Conservation (phyloP, 2,329 filamentous ascomycete genomes). For the Coniochaeta prunicola region DNA sequence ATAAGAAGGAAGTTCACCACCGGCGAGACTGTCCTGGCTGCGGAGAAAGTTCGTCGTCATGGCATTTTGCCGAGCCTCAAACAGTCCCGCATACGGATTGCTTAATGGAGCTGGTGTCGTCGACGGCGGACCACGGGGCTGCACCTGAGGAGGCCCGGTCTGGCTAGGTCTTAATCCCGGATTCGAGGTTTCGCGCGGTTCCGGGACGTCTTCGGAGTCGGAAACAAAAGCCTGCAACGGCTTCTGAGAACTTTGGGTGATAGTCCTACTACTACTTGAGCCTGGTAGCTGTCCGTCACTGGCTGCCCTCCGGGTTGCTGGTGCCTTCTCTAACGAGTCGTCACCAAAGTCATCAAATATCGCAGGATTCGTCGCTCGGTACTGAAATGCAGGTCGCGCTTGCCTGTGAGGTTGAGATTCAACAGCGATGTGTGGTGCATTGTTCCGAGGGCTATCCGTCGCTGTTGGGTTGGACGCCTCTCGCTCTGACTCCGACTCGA, state of each 20-base stretch:
- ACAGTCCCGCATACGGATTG: slow-evolving; percentile 21
- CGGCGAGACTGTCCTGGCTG: slow-evolving; percentile 12
- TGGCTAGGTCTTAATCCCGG: background rate
- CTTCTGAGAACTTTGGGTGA: background rate
- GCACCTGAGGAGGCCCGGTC: background rate
- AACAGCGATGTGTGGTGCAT: background rate
- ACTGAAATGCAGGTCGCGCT: slow-evolving; percentile 3
- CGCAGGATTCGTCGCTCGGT: slow-evolving; percentile 7
- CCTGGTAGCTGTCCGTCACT: background rate
- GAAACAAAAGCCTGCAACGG: background rate
- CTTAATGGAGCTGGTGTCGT: slow-evolving; percentile 3
- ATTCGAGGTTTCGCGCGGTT: background rate
- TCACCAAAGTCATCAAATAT: slow-evolving; percentile 9
- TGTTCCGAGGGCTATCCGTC: background rate
- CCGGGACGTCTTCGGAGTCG: background rate
- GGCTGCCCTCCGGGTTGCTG: background rate
- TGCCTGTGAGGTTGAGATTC: background rate
- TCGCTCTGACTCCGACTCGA: slow-evolving; percentile 20
- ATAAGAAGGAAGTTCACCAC: slow-evolving; percentile 1
- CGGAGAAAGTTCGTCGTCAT: slow-evolving; percentile 22
- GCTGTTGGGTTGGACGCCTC: background rate
- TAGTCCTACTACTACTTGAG: background rate
- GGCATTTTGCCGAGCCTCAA: slow-evolving; percentile 22
- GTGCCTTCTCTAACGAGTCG: background rate
- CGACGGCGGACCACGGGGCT: background rate